A percentile compares a stretch with the other conserved stretches of the same genome.
These are phyloP conservation scores for Fraxinus dipetala DNA, from an alignment of 305 asterid genomes.

Conservation along the genomic window DNA sequence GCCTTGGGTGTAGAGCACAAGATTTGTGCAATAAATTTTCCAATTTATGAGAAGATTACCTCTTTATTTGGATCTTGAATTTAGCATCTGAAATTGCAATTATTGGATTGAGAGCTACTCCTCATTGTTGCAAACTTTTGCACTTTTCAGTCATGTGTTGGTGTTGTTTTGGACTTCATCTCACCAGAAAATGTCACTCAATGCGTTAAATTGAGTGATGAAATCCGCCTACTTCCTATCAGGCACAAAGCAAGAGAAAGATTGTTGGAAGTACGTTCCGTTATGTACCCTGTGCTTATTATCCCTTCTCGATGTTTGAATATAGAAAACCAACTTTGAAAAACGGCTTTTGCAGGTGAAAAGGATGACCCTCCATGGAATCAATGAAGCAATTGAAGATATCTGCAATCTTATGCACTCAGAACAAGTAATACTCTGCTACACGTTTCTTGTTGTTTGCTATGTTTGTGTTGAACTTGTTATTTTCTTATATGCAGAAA, in stretches of 20 bases:
- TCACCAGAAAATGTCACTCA: slow-evolving; percentile 86
- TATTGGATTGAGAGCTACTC: slow-evolving; percentile 12
- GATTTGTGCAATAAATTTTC: not conserved
- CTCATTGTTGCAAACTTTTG: slow-evolving; percentile 23
- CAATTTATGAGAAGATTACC: not conserved
- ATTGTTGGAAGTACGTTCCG: slow-evolving; percentile 58
- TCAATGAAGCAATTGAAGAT: slow-evolving; percentile 66
- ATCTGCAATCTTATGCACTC: slow-evolving; percentile 38
- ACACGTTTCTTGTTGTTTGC: slow-evolving; percentile 9
- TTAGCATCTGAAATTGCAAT: not conserved
- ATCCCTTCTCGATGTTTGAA: not conserved
- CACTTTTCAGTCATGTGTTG: slow-evolving; percentile 70
- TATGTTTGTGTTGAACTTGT: not conserved
- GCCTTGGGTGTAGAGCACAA: not conserved
- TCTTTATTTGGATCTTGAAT: not conserved
- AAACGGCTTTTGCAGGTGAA: slow-evolving; percentile 56
- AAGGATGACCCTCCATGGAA: slow-evolving; percentile 70
- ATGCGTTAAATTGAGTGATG: slow-evolving; percentile 69
- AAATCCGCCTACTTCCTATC: slow-evolving; percentile 75
- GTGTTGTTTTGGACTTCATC: slow-evolving; percentile 73
- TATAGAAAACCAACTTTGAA: slow-evolving; percentile 1
- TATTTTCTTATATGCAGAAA: not conserved
- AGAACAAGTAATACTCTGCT: slow-evolving; percentile 40
- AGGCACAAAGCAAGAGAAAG: slow-evolving; percentile 74
- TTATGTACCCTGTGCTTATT: not conserved